Percentiles rank a stretch among this genome's conserved stretches.
phyloP scores from a whole-genome alignment of 1,139 yeast genomes.

The Geotrichum klebahnii region DNA sequence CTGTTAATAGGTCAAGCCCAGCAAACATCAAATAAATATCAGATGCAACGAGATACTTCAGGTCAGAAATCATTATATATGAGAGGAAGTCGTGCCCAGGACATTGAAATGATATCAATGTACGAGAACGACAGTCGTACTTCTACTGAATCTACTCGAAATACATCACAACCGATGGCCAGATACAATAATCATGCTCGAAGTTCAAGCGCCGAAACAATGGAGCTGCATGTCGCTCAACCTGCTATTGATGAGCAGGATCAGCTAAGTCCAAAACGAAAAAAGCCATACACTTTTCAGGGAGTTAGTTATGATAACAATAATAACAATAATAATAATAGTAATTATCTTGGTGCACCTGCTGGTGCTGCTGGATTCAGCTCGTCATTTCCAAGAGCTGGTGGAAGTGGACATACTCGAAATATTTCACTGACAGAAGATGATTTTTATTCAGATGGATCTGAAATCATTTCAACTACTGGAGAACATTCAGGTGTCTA shows the following conservation, averaged over 20 bases:
- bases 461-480: slow-evolving; percentile 22
- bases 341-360: slow-evolving; percentile 1
- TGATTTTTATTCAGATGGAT: slow-evolving; percentile 25
- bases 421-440: slow-evolving; percentile 24
- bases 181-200: background rate
- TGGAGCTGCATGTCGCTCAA: slow-evolving; percentile 14
- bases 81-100: slow-evolving; percentile 19
- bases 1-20: slow-evolving; percentile 23
- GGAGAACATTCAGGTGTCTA: slow-evolving; percentile 38
- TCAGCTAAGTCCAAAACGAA: slow-evolving; percentile 16
- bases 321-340: background rate
- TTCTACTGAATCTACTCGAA: background rate
- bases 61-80: slow-evolving; percentile 10
- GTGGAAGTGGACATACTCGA: slow-evolving; percentile 14
- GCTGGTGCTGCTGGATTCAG: slow-evolving; percentile 7
- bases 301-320: background rate
- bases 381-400: slow-evolving; percentile 9
- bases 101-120: slow-evolving; percentile 19
- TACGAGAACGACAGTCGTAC: background rate
- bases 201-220: slow-evolving; percentile 13
- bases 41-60: background rate
- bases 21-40: background rate
- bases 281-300: background rate
- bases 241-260: slow-evolving; percentile 15
- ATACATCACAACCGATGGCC: background rate